Base-by-base conservation (phyloP, 2,329 filamentous ascomycete genomes). In the Phoma sp. region DNA sequence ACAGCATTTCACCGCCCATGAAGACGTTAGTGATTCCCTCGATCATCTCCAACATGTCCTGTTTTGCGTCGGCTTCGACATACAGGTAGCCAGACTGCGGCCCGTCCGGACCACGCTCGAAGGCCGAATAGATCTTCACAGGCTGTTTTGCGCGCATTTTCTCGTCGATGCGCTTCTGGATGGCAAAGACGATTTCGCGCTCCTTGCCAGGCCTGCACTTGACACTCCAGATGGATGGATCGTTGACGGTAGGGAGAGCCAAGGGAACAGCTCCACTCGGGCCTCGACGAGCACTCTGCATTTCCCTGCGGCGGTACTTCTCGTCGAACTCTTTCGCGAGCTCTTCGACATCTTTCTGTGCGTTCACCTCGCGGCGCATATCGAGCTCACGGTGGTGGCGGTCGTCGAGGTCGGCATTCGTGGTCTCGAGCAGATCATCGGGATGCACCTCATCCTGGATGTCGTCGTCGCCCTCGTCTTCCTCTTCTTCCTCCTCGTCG, bases 71-170 rank as follows among this genome's bases (percentile, higher is more conserved):
- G 10, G 95, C 93, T 77, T 99, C 95, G 33, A 98, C 89, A 73
- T 99, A 99, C 71, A 99, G 87, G 73, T 93, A 96, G 25, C 95
- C 95, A 72, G 90, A 89, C 91, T 98, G 97, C 41, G 89, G 86
- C 35, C 88, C 83, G n/a, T 64, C 60, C 13, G 65, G 65, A 11
- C 90, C 91, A 58, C 95, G 89, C 76, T 98, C 93, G 68, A 99
- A 98, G 1, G 91, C 93, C 0, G 91, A 90, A 45, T 90, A 93
- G 62, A 99, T 93, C 60, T 86, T 86, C 23, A 96, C 79, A 43
- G 92, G 89, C 57, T 93, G 89, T 66, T 92, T 90, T 22, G 90
- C 91, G 25, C 86, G 86, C 43, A 84, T 77, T 35, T 89, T 85
- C 69, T 98, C 92, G 71, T 96, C 88, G 46, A 96, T 87, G 47